phyloP scores from a whole-genome alignment of 176 grass and related monocot genomes.

The Oryza officinalis region DNA sequence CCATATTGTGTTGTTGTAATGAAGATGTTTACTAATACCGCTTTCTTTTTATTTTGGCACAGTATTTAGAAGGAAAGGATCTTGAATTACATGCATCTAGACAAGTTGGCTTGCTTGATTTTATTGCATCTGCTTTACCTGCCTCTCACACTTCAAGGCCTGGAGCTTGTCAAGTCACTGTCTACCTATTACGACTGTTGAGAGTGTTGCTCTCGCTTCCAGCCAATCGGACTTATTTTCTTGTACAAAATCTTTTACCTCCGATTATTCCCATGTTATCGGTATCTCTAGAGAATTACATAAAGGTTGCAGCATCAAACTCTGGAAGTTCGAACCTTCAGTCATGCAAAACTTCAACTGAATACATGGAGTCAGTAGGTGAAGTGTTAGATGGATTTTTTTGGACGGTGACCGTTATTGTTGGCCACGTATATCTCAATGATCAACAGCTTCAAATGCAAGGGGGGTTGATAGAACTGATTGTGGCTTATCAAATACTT shows the following conservation, averaged over 20 bases:
- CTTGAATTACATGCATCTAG: constrained; percentile 89
- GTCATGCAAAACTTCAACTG: constrained; percentile 69
- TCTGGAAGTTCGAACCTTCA: constrained; percentile 57
- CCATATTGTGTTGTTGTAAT: constrained; percentile 22
- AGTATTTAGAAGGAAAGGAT: constrained; percentile 96
- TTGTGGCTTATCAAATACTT: constrained; percentile 97
- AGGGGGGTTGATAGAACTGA: constrained; percentile 83
- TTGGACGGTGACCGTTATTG: constrained; percentile 80
- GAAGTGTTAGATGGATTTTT: constrained; percentile 97
- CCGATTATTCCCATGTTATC: constrained; percentile 96
- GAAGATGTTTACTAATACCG: constrained; percentile 40
- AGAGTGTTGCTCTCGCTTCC: constrained; percentile 76
- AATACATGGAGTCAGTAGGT: constrained; percentile 72
- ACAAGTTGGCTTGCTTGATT: constrained; percentile 95
- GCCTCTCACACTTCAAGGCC: constrained; percentile 96
- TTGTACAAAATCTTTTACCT: constrained; percentile 97
- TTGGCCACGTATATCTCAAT: constrained; percentile 73
- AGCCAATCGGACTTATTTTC: constrained; percentile 90
- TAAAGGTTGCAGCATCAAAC: constrained; percentile 92
- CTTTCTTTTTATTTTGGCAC: constrained; percentile 48
- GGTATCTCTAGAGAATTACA: constrained; percentile 95
- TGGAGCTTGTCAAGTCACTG: constrained; percentile 93
- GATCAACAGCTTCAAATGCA: constrained; percentile 92
- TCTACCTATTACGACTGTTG: constrained; percentile 77
- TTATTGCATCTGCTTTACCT: constrained; percentile 86